Percentiles rank a stretch among this genome's conserved stretches.
phyloP scores from a whole-genome alignment of 2,329 filamentous ascomycete genomes.

The Xylariaceae sp. region DNA sequence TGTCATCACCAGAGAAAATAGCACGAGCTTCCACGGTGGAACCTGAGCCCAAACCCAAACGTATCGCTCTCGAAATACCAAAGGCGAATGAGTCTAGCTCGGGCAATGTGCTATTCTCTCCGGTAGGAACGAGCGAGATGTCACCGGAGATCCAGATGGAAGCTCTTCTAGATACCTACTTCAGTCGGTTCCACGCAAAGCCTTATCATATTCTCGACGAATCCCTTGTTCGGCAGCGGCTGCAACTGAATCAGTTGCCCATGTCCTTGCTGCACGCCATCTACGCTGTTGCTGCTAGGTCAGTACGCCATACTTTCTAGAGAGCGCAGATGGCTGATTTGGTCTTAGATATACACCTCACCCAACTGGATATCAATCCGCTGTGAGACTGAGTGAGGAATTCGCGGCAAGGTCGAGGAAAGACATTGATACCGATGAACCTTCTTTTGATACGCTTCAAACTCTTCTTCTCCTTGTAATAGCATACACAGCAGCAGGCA shows the following conservation, averaged over 20 bases:
- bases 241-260: slow-evolving; percentile 66
- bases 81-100: slow-evolving; percentile 32
- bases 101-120: slow-evolving; percentile 44
- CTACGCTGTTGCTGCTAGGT: slow-evolving; percentile 63
- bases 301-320: slow-evolving; percentile 18
- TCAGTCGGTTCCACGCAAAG: slow-evolving; percentile 74
- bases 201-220: slow-evolving; percentile 82
- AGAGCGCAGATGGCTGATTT: slow-evolving; percentile 1
- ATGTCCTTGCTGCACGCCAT: slow-evolving; percentile 54
- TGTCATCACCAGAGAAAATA: slow-evolving; percentile 17
- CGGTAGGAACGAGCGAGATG: slow-evolving; percentile 41
- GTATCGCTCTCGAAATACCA: slow-evolving; percentile 37
- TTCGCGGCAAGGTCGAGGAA: slow-evolving; percentile 67
- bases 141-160: slow-evolving; percentile 54
- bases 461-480: slow-evolving; percentile 71
- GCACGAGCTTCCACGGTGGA: slow-evolving; percentile 29
- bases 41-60: slow-evolving; percentile 41
- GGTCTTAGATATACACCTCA: slow-evolving; percentile 64
- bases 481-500: slow-evolving; percentile 73
- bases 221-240: slow-evolving; percentile 65
- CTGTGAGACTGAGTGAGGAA: slow-evolving; percentile 67
- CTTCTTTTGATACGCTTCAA: slow-evolving; percentile 75
- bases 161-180: slow-evolving; percentile 73
- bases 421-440: slow-evolving; percentile 76
- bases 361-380: slow-evolving; percentile 63